A percentile compares a stretch with the other conserved stretches of the same genome.
Conservation (phyloP, 768 basidiomycete genomes). For the Asterophora parasitica region DNA sequence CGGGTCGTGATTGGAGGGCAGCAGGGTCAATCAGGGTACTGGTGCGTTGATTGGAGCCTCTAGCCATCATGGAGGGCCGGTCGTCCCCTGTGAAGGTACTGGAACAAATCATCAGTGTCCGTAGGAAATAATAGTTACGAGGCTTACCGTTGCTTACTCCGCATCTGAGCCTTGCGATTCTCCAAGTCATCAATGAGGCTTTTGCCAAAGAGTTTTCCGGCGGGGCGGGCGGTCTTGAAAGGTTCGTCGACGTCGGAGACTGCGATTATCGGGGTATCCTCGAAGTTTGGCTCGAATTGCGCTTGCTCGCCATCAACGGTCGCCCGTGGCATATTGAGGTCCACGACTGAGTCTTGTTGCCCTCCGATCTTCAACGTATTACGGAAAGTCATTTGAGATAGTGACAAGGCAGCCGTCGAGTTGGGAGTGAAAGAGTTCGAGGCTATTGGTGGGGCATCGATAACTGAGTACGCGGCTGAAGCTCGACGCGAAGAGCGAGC, state of each 20-base stretch:
- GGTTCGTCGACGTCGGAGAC: slow-evolving; percentile 23
- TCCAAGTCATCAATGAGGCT: slow-evolving; percentile 92
- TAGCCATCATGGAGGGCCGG: slow-evolving; percentile 91
- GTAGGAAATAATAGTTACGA: neutral
- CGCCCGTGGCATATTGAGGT: slow-evolving; percentile 62
- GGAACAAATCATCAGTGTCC: slow-evolving; percentile 2
- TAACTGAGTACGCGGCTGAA: slow-evolving; percentile 33
- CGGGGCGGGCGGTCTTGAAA: slow-evolving; percentile 42
- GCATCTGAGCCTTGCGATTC: slow-evolving; percentile 75
- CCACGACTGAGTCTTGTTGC: slow-evolving; percentile 57
- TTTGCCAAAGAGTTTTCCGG: slow-evolving; percentile 83
- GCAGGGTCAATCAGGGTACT: slow-evolving; percentile 75
- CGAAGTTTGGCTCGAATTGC: slow-evolving; percentile 39
- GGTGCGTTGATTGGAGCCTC: slow-evolving; percentile 46
- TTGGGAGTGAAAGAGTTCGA: slow-evolving; percentile 78
- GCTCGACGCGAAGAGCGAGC: slow-evolving; percentile 54
- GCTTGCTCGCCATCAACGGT: slow-evolving; percentile 76
- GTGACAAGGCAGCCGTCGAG: slow-evolving; percentile 63
- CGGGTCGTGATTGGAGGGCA: slow-evolving; percentile 47
- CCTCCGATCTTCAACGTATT: slow-evolving; percentile 72
- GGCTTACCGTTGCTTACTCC: slow-evolving; percentile 74
- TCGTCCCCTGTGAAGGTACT: slow-evolving; percentile 89
- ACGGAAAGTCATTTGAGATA: slow-evolving; percentile 84
- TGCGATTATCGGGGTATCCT: slow-evolving; percentile 26
- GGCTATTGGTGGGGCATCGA: slow-evolving; percentile 35